phyloP scores from a whole-genome alignment of 208 protist species.

The Plasmodiophora brassicae region DNA sequence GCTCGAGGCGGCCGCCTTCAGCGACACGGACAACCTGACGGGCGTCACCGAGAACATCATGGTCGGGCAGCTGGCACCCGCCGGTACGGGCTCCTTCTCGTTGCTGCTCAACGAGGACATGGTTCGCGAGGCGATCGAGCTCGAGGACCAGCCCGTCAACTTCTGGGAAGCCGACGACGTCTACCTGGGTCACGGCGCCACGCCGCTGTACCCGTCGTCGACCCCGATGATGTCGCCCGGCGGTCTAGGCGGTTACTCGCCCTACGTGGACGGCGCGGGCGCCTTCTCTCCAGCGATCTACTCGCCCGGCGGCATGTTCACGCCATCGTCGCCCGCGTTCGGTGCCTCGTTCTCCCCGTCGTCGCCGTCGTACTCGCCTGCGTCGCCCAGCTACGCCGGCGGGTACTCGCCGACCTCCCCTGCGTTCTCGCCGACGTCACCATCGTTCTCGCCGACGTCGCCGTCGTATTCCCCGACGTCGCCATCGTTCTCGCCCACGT shows the following conservation, averaged over 20 bases:
- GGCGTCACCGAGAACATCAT: slow-evolving; percentile 89
- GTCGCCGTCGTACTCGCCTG: slow-evolving; percentile 46
- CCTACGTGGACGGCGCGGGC: background rate
- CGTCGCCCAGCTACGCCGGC: slow-evolving; percentile 2
- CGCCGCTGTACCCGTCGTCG: slow-evolving; percentile 4
- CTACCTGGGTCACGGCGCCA: background rate
- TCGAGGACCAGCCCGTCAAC: background rate
- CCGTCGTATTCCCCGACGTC: slow-evolving; percentile 67
- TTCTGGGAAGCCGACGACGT: slow-evolving; percentile 35
- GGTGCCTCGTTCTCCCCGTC: slow-evolving; percentile 37
- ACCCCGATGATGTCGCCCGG: slow-evolving; percentile 32
- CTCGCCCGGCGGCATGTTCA: slow-evolving; percentile 34
- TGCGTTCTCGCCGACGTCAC: slow-evolving; percentile 59
- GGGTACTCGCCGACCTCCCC: slow-evolving; percentile 2
- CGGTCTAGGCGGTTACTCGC: slow-evolving; percentile 39
- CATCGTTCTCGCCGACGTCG: slow-evolving; percentile 64
- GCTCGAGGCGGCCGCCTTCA: slow-evolving; percentile 89
- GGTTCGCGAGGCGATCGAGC: slow-evolving; percentile 66
- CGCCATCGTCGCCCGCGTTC: slow-evolving; percentile 56
- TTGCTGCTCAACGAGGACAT: slow-evolving; percentile 83
- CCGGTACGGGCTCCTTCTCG: slow-evolving; percentile 94
- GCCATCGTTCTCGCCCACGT: slow-evolving; percentile 45
- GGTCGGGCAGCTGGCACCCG: slow-evolving; percentile 87
- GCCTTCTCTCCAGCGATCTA: slow-evolving; percentile 34
- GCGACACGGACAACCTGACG: slow-evolving; percentile 83